Base-by-base conservation (phyloP, 768 basidiomycete species). In the Tylopilus cervinicoccineus region DNA sequence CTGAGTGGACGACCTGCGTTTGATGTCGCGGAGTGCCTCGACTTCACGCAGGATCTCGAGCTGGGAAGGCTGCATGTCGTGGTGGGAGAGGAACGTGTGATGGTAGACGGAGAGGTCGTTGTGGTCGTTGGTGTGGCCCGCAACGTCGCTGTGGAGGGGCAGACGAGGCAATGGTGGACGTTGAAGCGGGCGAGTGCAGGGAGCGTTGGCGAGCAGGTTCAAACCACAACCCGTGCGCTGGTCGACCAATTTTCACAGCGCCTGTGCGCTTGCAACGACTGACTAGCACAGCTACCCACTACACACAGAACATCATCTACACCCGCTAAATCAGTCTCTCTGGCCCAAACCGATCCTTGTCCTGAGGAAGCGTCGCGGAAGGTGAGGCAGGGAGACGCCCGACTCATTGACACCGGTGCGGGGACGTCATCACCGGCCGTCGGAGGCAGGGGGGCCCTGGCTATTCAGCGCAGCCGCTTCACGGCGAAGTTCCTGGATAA, bases 21-120 rank as follows among this genome's bases (percentile, higher is more conserved):
- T 78, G 57, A 96, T 81, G 70, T 91, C 89, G 56, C 86, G 80
- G 33, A 93, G 75, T 36, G 86, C 84, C 64, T 93, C 87, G 34
- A 90, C 86, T 73, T 93, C 89, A 56, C 88, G 83, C 64, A 84
- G 83, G 54, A 92, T 91, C 70, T 92, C 90, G 65, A 84, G 81
- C 59, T 86, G 80, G 23, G 86, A 88, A 50, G 88, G 88, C 59
- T 89, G 86, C 71, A 88, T 80, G 47, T 42, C 45, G 27, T 16
- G 24, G 32, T 45, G 47, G 34, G 17, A 31, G 38, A 38, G 38
- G 56, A 53, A 52, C 51, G 52, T 52, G 63, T 37, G 53, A 33
- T 42, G 47, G n/a, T 24, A 31, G 44, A 19, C 38, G 39, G 31
- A 47, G 45, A 51, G 32, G 48, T 43, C 48, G 54, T 20, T 26